Conservation (phyloP, 2,329 filamentous ascomycete genomes). For the Calycina marina region DNA sequence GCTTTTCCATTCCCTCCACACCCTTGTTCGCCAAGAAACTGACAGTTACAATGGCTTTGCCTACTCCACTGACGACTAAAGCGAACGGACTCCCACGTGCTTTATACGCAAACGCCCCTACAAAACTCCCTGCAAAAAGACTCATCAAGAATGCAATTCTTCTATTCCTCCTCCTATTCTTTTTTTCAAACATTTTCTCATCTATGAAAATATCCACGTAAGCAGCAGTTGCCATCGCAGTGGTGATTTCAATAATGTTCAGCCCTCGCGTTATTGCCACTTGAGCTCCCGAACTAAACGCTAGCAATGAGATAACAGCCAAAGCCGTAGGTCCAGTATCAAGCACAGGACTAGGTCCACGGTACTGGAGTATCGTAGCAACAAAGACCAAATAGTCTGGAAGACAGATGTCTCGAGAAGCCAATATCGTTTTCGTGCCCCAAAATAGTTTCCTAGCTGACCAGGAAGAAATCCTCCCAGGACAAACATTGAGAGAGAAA, state of each 20-base stretch:
- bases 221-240: constrained; percentile 49
- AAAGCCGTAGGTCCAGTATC: constrained; percentile 26
- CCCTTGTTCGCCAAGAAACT: neutral
- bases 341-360: constrained; percentile 22
- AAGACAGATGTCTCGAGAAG: constrained; percentile 37
- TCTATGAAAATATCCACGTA: constrained; percentile 47
- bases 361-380: constrained; percentile 34
- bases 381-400: constrained; percentile 40
- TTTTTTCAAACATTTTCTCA: constrained; percentile 28
- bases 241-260: constrained; percentile 44
- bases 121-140: constrained; percentile 33
- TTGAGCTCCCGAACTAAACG: constrained; percentile 41
- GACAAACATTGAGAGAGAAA: constrained; percentile 40
- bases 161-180: constrained; percentile 36
- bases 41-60: constrained; percentile 22
- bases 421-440: constrained; percentile 36
- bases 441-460: constrained; percentile 38
- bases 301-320: constrained; percentile 34
- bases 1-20: neutral
- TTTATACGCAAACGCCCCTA: constrained; percentile 35
- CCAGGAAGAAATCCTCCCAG: constrained; percentile 39
- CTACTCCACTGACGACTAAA: constrained; percentile 29
- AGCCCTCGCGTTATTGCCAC: constrained; percentile 41
- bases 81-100: constrained; percentile 28
- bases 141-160: constrained; percentile 33